Percentiles rank a stretch among this genome's conserved stretches.
These are phyloP conservation scores for Annulohypoxylon moriforme DNA, from an alignment of 495 filamentous ascomycete species.

Conservation along the genomic window DNA sequence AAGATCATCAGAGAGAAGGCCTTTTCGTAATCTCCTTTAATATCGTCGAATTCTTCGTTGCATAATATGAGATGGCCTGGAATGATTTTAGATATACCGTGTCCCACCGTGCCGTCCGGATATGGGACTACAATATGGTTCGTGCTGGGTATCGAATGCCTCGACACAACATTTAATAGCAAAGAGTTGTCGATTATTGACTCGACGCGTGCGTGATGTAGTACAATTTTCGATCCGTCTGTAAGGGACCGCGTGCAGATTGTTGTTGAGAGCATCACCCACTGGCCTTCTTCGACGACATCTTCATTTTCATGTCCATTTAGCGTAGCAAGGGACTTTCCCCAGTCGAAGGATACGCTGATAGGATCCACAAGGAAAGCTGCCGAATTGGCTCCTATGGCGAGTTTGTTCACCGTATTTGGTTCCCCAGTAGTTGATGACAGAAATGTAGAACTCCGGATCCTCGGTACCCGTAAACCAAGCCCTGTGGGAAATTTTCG, in stretches of 20 bases:
- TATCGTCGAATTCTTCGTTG: slow-evolving; percentile 49
- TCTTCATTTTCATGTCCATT: background rate
- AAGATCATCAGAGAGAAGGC: slow-evolving; percentile 65
- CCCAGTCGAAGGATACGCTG: slow-evolving; percentile 21
- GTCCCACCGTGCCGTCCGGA: background rate
- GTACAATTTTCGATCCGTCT: background rate
- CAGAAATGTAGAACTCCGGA: slow-evolving; percentile 1
- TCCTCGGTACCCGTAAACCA: slow-evolving; percentile 71
- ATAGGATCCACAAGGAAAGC: slow-evolving; percentile 32
- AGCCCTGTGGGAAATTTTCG: slow-evolving; percentile 76
- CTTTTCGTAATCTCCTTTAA: slow-evolving; percentile 57
- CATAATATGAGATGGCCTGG: slow-evolving; percentile 45
- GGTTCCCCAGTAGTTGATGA: too few relatives aligned
- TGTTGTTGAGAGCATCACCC: slow-evolving; percentile 38
- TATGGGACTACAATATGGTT: background rate
- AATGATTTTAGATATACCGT: slow-evolving; percentile 10
- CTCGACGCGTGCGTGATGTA: slow-evolving; percentile 42
- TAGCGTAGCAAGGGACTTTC: slow-evolving; percentile 4
- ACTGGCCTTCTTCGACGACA: slow-evolving; percentile 28
- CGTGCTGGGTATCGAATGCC: slow-evolving; percentile 21
- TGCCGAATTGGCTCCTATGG: background rate
- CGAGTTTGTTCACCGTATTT: too few relatives aligned
- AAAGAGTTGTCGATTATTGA: background rate
- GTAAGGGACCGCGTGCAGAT: too few relatives aligned
- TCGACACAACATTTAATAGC: slow-evolving; percentile 27